Conservation (phyloP, 108 stramenopile species). For the Cyclotella baltica region DNA sequence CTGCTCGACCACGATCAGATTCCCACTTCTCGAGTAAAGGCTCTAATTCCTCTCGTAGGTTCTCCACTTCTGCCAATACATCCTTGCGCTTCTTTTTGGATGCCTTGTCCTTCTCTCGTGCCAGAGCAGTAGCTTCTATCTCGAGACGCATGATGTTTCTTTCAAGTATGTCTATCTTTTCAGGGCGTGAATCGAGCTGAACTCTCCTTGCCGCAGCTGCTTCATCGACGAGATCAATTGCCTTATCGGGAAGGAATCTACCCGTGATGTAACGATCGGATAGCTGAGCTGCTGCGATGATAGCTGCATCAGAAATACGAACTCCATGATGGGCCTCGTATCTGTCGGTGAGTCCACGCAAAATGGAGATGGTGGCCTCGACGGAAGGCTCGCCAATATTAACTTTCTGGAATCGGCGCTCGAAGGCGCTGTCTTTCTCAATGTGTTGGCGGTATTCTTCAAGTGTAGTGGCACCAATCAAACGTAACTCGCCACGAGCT, state of each 20-base stretch:
- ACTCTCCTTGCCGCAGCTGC: conserved; percentile 93
- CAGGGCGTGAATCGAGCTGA: conserved; percentile 87
- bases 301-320: conserved; percentile 88
- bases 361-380: conserved; percentile 93
- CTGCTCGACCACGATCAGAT: conserved; percentile 83
- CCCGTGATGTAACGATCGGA: conserved; percentile 94
- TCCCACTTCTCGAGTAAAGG: conserved; percentile 80
- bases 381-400: conserved; percentile 90
- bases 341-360: conserved; percentile 92
- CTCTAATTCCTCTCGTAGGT: conserved; percentile 70
- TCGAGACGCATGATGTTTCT: conserved; percentile 91
- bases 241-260: conserved; percentile 95
- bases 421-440: conserved; percentile 97
- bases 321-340: conserved; percentile 98
- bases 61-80: conserved; percentile 72
- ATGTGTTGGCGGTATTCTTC: conserved; percentile 96
- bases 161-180: conserved; percentile 90
- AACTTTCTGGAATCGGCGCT: conserved; percentile 97
- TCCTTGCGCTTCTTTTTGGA: conserved; percentile 74
- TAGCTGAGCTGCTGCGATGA: conserved; percentile 94
- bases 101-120: conserved; percentile 84
- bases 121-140: conserved; percentile 93
- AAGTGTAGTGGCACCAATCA: conserved; percentile 97
- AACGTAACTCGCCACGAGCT: conserved; percentile 95
- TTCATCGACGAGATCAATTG: conserved; percentile 97